Evolutionary conservation across 495 filamentous ascomycete genomes (phyloP).

Genomic region (Ramalina intermedia): DNA sequence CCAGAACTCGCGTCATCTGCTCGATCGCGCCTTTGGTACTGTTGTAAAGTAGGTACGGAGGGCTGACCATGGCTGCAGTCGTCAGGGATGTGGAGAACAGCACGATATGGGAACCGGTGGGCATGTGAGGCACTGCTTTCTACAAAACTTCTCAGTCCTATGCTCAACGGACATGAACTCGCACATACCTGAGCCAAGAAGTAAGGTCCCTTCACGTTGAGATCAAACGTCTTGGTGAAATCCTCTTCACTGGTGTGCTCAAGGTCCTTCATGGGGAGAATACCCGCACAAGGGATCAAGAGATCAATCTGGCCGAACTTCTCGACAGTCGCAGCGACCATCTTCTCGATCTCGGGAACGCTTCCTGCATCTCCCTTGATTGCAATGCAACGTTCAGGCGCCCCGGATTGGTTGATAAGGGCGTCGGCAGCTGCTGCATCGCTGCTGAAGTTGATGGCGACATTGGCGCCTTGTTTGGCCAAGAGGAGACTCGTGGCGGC

Average conservation of each 20-base stretch:
- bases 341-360: conserved; percentile 23
- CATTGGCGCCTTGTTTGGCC: conserved; percentile 41
- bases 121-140: conserved; percentile 50
- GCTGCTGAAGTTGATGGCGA: conserved; percentile 49
- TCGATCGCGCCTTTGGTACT: conserved; percentile 56
- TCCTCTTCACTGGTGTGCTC: conserved; percentile 41
- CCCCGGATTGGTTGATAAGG: conserved; percentile 38
- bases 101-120: conserved; percentile 39
- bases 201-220: conserved; percentile 57
- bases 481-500: conserved; percentile 40
- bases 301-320: conserved; percentile 45
- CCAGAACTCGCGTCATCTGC: conserved; percentile 48
- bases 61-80: conserved; percentile 30
- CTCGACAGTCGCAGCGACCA: conserved; percentile 31
- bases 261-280: conserved; percentile 38
- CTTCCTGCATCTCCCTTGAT: conserved; percentile 37
- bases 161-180: neutral
- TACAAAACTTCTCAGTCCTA: conserved; percentile 12
- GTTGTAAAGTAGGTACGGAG: conserved; percentile 46
- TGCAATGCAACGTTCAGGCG: conserved; percentile 31
- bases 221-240: conserved; percentile 38
- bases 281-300: conserved; percentile 46
- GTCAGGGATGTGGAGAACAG: conserved; percentile 44
- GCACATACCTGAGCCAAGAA: conserved; percentile 43
- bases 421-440: conserved; percentile 37